Evolutionary conservation across 148 eudicot genomes (phyloP), one percentile per base, ranked within the genome.

Genomic region (Vaccinium darrowii): DNA sequence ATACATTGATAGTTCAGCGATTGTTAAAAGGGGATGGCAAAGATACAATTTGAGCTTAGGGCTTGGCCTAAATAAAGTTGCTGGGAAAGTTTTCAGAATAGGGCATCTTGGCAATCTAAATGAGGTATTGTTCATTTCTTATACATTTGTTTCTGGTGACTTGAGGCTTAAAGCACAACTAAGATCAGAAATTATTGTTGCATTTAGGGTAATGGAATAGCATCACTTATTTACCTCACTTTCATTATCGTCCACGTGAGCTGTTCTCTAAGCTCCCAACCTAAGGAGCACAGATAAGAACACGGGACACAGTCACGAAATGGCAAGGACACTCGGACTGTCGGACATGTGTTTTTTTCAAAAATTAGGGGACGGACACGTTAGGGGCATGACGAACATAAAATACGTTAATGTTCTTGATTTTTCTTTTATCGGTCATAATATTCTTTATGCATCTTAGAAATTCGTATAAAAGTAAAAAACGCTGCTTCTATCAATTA

Each of bases 91-190:
- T 78, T 97, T 97, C 96, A 89, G 99, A 89, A 97, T 97, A 82
- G 99, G 99, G n/a, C 99, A 97, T 88, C 98, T 97, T 54, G 99
- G 99, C 72, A 88, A 93, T 89, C 65, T 97, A 73, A 97, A 97
- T 85, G 99, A 95, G 92, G 99, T 95, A 93, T 25, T 9, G 4
- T 81, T 80, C 57, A 25, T 50, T 56, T 13, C 49, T 80, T 39
- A 79, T 27, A n/a, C 54, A 49, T 14, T 43, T 54, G 7, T 52
- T 15, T n/a, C 47, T 8, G 49, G 16, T 54, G 30, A 27, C 81
- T 53, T 54, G 21, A 54, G 18, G n/a, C 58, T 54, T 16, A 53
- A 30, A 52, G 51, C 54, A 78, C 43, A 14, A 25, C 19, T 30
- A 79, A 54, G 65, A 79, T 30, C 30, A 52, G 23, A 50, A 36